Conservation (phyloP, 441 rosid genomes). For the Sinapis alba region DNA sequence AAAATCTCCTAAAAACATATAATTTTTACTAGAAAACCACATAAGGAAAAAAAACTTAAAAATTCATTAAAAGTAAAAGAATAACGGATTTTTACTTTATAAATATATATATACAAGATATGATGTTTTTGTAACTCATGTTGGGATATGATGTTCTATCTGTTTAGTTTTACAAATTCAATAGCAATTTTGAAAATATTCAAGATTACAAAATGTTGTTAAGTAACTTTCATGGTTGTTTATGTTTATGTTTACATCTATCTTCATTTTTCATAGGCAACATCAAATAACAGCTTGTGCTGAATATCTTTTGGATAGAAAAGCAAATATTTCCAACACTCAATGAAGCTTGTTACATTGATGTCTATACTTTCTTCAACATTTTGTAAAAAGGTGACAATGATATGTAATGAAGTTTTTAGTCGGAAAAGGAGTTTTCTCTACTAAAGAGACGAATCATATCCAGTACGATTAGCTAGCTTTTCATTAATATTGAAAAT, state of each 20-base stretch:
- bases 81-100: too few species aligned
- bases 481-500: not conserved
- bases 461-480: not conserved
- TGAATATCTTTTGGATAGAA: not conserved
- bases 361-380: not conserved
- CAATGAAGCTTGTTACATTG: not conserved
- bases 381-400: not conserved
- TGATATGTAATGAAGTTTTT: not conserved
- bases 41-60: too few species aligned
- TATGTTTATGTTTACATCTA: not conserved
- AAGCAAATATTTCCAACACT: not conserved
- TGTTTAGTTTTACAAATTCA: not conserved
- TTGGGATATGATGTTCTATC: not conserved
- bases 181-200: not conserved
- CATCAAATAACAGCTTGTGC: not conserved
- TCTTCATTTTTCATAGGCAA: not conserved
- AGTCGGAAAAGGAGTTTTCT: not conserved
- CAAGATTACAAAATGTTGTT: not conserved
- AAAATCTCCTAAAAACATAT: too few species aligned
- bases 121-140: not conserved
- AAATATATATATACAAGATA: too few species aligned
- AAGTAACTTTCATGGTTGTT: not conserved
- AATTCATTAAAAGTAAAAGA: too few species aligned
- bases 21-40: too few species aligned
- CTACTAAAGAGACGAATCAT: not conserved